Evolutionary conservation across 345 rosid species (phyloP).

Genomic region (Eucalyptus marginata): DNA sequence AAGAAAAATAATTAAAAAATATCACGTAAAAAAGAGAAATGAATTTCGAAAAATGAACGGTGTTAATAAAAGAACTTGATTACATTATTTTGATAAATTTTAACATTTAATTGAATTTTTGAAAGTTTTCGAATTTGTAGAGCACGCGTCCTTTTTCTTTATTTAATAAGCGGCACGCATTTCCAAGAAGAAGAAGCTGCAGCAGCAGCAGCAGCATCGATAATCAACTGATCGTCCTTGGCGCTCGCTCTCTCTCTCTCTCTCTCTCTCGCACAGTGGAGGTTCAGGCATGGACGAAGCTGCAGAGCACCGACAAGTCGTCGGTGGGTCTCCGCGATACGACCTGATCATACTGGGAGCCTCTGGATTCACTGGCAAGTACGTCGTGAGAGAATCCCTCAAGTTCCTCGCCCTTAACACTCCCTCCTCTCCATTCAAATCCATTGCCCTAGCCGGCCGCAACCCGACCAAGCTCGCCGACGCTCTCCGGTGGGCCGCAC

Average conservation of each 20-base stretch:
- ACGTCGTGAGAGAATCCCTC: slow-evolving; percentile 65
- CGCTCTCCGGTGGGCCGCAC: slow-evolving; percentile 72
- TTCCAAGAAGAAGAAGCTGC: background rate
- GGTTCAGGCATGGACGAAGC: background rate
- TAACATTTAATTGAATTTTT: no score
- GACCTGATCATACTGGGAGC: slow-evolving; percentile 69
- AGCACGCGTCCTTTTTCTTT: no score
- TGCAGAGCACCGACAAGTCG: background rate
- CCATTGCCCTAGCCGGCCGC: slow-evolving; percentile 82
- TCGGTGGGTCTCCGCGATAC: background rate
- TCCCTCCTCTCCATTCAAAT: slow-evolving; percentile 50
- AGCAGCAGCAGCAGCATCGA: no score
- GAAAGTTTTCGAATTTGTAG: no score
- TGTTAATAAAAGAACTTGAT: no score
- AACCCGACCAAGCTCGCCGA: slow-evolving; percentile 37
- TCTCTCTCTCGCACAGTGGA: background rate
- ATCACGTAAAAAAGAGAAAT: no score
- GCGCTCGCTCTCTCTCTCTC: background rate
- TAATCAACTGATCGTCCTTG: background rate
- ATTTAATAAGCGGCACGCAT: background rate
- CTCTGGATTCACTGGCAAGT: slow-evolving; percentile 72
- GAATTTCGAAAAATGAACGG: no score
- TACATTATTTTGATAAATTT: no score
- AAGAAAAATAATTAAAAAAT: no score
- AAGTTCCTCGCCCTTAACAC: slow-evolving; percentile 32